Evolutionary conservation across 2,329 filamentous ascomycete species (phyloP), one percentile per base, ranked within the genome.

Genomic region (Cladosporium sp.): DNA sequence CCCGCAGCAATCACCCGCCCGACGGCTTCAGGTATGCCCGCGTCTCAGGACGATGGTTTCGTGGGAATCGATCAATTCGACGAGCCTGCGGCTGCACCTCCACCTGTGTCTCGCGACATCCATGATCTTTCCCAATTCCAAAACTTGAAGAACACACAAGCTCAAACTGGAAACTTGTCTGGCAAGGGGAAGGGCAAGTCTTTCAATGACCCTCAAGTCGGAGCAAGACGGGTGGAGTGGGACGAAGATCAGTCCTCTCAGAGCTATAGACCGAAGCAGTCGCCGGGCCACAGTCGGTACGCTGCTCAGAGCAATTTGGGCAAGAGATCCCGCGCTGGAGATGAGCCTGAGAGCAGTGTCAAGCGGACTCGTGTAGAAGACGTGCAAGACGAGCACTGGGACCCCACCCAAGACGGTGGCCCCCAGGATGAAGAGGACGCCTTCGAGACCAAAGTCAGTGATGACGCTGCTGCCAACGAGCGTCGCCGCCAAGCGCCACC

Each of bases 391-490:
- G n/a, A 66, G 4, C 58, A 60, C 7, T 59, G 54, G 39, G 59
- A 62, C 1, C 60, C 63, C 0, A 64, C 64, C 7, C 64, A 69
- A 40, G 72, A 74, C 7, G 36, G 13, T 16, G 45, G 45, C 15
- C 45, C 45, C 9, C 43, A 46, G 22, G 36, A 48, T 12, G 45
- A 48, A 5, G 45, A 48, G 8, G 36, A 39, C 16, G 73, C 66
- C 1, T 78, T 77, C 51, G 69, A 75, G 33, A 61, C 61, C 2
- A 65, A 69, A 43, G 59, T 59, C 6, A 70, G 71, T 11, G 59
- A 61, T 7, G 55, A 59, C 3, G 38, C 57, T 19, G 52, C 49
- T 27, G 59, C 66, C 6, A 57, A 64, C 51, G 53, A 64, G 53
- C 63, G 70, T 47, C 66, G 70, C 52, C 39, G 59, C 55, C 56